Conservation (phyloP, 2,329 filamentous ascomycete genomes). For the Aspergillus terreus region DNA sequence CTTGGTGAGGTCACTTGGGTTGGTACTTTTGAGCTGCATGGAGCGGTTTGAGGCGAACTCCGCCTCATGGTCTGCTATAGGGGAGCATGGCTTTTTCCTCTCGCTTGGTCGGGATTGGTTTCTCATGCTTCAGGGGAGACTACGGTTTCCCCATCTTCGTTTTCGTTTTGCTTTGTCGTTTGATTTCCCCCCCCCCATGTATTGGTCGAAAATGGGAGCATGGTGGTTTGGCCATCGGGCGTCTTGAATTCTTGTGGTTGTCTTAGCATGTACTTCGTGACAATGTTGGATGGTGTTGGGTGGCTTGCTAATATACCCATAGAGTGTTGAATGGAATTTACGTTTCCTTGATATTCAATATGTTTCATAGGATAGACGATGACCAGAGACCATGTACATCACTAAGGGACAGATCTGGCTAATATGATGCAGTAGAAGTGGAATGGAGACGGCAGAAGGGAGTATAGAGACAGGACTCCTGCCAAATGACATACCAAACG, state of each 20-base stretch:
- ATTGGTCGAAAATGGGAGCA: not conserved
- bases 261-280: conserved; percentile 7
- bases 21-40: not conserved
- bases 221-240: not conserved
- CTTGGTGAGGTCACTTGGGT: too few relatives aligned
- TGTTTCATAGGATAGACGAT: too few relatives aligned
- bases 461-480: too few relatives aligned
- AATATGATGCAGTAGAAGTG: too few relatives aligned
- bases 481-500: too few relatives aligned
- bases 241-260: conserved; percentile 1
- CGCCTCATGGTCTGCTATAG: conserved; percentile 31
- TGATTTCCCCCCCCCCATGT: not conserved
- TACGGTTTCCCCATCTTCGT: conserved; percentile 1
- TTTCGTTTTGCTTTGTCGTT: not conserved
- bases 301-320: conserved; percentile 18
- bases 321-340: conserved; percentile 14
- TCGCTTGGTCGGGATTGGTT: conserved; percentile 38
- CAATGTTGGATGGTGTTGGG: not conserved
- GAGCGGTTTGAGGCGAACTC: conserved; percentile 5
- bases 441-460: too few relatives aligned
- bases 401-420: too few relatives aligned
- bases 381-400: too few relatives aligned
- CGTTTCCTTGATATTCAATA: conserved; percentile 1
- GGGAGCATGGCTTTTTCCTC: conserved; percentile 44
- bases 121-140: conserved; percentile 33